A percentile compares a stretch with the other conserved stretches of the same genome.
Conservation (phyloP, 306 rosid genomes). For the Astragalus glycyphyllos region DNA sequence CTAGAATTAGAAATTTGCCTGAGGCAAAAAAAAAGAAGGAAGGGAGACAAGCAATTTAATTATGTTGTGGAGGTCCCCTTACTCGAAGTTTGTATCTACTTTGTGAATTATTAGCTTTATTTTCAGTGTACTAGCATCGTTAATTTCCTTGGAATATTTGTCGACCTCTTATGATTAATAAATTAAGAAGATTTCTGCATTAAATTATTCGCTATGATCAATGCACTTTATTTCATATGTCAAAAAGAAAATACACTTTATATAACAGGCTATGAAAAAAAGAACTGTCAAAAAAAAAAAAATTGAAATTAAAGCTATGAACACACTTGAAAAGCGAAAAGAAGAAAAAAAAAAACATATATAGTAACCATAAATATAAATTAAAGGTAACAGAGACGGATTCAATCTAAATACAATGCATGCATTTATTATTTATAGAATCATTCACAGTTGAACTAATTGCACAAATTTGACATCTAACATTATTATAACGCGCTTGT, state of each 20-base stretch:
- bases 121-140: background rate
- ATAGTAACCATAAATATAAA: too few species aligned
- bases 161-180: constrained; percentile 9
- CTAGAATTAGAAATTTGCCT: background rate
- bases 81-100: background rate
- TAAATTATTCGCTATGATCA: too few species aligned
- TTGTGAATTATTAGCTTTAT: constrained; percentile 35
- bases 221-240: too few species aligned
- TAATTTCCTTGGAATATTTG: constrained; percentile 34
- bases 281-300: too few species aligned
- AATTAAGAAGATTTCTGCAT: too few species aligned
- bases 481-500: constrained; percentile 26
- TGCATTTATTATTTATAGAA: background rate
- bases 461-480: background rate
- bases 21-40: background rate
- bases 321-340: too few species aligned
- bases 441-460: background rate
- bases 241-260: too few species aligned
- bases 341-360: too few species aligned
- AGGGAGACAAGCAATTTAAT: constrained; percentile 16
- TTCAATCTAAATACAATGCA: background rate
- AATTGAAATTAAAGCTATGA: too few species aligned
- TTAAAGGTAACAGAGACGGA: background rate
- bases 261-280: too few species aligned
- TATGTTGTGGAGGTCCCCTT: constrained; percentile 28